Base-by-base conservation (phyloP, 176 grass and related monocot genomes). In the Avena eriantha region DNA sequence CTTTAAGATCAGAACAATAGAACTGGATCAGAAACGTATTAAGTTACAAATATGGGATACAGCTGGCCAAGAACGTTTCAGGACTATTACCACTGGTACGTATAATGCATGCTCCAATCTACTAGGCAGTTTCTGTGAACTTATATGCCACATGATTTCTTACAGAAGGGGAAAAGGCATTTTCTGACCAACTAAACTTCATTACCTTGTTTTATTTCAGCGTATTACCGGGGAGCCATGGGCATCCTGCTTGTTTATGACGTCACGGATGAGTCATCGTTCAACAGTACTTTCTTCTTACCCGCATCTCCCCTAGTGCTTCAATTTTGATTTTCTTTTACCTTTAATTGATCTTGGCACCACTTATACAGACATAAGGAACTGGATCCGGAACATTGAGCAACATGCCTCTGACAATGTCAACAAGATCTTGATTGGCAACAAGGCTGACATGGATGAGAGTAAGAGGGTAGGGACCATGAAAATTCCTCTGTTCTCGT, bases 391-490 rank as follows among this genome's bases (percentile, higher is more conserved):
- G 84, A 95, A 98, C 39, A 98, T 98, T 18, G 96, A 98, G 74
- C 96, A 98, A 72, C 96, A 98, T 87, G 96, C 96, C 85, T 98
- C 93, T 87, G 96, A 98, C 83, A 95, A 95, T 89, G 96, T 95
- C 59, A 98, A 94, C 86, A 98, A 98, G 89, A 95, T 98, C 45
- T 86, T 98, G 86, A 90, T 98, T 23, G 96, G 96, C 64, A 98
- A 98, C 86, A 98, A 98, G 89, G 96, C 96, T 45, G 96, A 98
- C 85, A 98, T 98, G 96, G 93, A 95, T 18, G 96, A 98, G 88
- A 98, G 93, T 78, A 98, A 95, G 90, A 93, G 96, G 88, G 96
- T 94, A 90, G 1, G 17, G 8, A 18, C 31, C 68, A 17, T 3
- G 7, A 67, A 35, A 67, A 35, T 22, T 55, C 22, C 9, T 41